Percentiles rank a stretch among this genome's conserved stretches.
Evolutionary conservation across 768 basidiomycete species (phyloP).

Genomic region (Phlebiopsis gigantea): DNA sequence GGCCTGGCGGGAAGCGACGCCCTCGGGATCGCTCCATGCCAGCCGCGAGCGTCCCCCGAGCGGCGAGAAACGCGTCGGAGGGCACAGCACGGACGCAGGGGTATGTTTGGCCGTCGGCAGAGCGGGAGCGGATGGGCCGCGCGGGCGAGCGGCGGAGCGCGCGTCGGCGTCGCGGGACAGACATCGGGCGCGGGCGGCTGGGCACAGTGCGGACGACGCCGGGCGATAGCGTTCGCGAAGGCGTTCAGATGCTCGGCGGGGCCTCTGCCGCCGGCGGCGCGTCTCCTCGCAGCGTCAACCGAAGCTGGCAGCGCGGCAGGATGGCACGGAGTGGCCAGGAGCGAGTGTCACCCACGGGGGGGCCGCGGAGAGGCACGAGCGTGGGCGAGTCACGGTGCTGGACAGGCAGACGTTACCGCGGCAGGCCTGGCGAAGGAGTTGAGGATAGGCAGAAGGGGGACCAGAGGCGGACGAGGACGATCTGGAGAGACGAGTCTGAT

Average conservation of each 20-base stretch:
- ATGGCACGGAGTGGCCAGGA: background rate
- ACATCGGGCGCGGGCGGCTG: background rate
- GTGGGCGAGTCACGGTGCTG: background rate
- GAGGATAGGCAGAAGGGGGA: background rate
- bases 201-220: background rate
- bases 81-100: slow-evolving; percentile 2
- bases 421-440: background rate
- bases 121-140: background rate
- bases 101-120: background rate
- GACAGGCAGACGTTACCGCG: background rate
- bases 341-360: background rate
- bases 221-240: too few relatives aligned
- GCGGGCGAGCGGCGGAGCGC: background rate
- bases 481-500: slow-evolving; percentile 3
- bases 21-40: background rate
- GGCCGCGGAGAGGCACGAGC: background rate
- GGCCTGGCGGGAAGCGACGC: too few relatives aligned
- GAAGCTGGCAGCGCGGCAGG: background rate
- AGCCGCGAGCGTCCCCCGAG: background rate
- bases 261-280: background rate
- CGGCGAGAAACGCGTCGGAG: slow-evolving; percentile 7
- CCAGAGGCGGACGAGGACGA: background rate
- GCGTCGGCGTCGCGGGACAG: background rate
- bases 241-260: background rate
- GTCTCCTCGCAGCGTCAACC: background rate